Base-by-base conservation (phyloP, 257 asterid species). In the Solanum bukasovii region DNA sequence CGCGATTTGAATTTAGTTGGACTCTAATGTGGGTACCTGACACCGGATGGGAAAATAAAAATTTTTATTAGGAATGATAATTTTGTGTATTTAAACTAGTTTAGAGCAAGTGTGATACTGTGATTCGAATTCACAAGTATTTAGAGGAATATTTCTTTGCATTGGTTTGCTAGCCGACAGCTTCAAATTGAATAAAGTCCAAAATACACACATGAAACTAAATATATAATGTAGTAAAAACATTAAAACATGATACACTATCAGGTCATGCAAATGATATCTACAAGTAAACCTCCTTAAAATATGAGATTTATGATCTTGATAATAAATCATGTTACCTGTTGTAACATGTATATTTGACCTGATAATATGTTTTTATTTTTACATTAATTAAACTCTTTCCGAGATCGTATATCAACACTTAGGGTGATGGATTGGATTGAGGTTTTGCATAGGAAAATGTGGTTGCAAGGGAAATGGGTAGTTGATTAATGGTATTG, bases 401-500 rank as follows among this genome's bases (percentile, higher is more conserved):
- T 29, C 11, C 23, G 9, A 5, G n/a, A 34, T 74, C 27, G 13
- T 40, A 21, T 91, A 11, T 74, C 82, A 91, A 83, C 88, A 87
- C 38, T 88, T 84, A 38, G 89, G 90, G 16, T 90, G 91, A 84
- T 93, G 83, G 27, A 87, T 84, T 49, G 90, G 84, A 70, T 88
- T 90, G 85, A 89, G 91, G 89, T 89, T 90, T 42, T 91, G 95
- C 61, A 89, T 73, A 4, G 93, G 87, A 83, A 94, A 92, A 88
- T 93, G 92, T 4, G 87, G 91, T 89, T 92, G 94, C 96, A 92
- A 84, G 87, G 93, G 88, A 83, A 94, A 90, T 1, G 93, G 87
- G 88, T 91, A 88, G 90, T 92, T 81, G 85, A 49, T n/a, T n/a
- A n/a, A 81, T 46, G 85, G 85, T 49, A 81, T 49, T 49, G 85